phyloP scores from a whole-genome alignment of 176 grass and related monocot species.

The Eragrostis curvula region DNA sequence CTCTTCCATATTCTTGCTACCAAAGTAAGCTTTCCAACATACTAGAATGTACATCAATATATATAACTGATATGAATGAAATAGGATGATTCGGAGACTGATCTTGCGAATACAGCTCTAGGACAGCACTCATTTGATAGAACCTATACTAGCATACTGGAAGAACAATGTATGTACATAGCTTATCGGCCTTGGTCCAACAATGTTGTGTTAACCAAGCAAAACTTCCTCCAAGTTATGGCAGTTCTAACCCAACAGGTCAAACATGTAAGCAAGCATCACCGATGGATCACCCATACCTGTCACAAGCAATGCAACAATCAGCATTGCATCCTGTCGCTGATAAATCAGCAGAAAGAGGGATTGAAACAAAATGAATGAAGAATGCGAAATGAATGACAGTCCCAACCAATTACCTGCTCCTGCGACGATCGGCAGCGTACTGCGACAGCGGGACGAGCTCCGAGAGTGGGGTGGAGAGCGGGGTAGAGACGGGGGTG shows the following conservation, averaged over 20 bases:
- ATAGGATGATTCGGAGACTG: conserved; percentile 15
- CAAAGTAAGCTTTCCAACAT: conserved; percentile 3
- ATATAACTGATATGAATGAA: conserved; percentile 7
- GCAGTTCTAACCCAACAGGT: conserved; percentile 14
- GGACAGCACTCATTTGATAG: conserved; percentile 20
- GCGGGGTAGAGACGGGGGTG: conserved; percentile 70
- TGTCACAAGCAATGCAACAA: neutral
- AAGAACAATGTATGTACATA: conserved; percentile 60
- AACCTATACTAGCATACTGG: conserved; percentile 25
- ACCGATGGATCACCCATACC: conserved; percentile 9
- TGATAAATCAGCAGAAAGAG: neutral
- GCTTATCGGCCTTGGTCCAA: conserved; percentile 27
- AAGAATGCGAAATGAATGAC: neutral
- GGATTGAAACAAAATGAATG: neutral
- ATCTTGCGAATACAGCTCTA: conserved; percentile 34
- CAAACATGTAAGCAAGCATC: conserved; percentile 17
- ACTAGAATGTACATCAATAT: conserved; percentile 1
- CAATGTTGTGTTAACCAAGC: conserved; percentile 28
- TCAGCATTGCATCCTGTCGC: neutral
- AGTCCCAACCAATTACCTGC: conserved; percentile 47
- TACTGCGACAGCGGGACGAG: conserved; percentile 85
- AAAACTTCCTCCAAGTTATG: conserved; percentile 39
- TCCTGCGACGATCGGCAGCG: conserved; percentile 76
- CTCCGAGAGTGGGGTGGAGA: conserved; percentile 84
- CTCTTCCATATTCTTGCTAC: neutral